Conservation (phyloP, 495 filamentous ascomycete genomes). For the Neurospora sp. region DNA sequence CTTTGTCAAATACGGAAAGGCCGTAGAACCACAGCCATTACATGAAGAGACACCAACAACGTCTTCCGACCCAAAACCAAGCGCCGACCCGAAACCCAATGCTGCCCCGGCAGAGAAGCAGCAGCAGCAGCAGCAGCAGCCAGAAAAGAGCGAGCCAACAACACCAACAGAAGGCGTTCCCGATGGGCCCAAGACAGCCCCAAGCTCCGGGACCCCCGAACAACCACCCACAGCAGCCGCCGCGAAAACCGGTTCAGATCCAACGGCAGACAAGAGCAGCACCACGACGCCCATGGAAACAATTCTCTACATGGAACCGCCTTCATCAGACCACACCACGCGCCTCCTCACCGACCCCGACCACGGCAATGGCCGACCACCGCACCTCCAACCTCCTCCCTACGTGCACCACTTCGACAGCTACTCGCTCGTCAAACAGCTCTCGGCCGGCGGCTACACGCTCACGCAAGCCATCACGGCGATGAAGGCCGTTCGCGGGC, state of each 20-base stretch:
- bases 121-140: conserved; percentile 4
- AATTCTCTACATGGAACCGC: conserved; percentile 50
- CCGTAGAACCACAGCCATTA: conserved; percentile 41
- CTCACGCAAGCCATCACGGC: conserved; percentile 59
- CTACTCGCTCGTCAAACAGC: conserved; percentile 70
- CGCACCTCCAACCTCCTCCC: conserved; percentile 59
- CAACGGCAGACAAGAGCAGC: conserved; percentile 7
- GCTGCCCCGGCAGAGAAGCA: conserved; percentile 11
- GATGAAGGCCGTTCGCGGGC: conserved; percentile 78
- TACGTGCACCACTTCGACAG: conserved; percentile 97
- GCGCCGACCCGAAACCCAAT: conserved; percentile 3
- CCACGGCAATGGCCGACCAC: conserved; percentile 14
- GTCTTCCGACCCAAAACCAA: not conserved
- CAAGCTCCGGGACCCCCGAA: not conserved
- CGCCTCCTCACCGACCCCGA: not conserved
- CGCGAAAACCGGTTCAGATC: not conserved
- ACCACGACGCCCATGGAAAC: conserved; percentile 49
- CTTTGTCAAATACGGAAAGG: conserved; percentile 46
- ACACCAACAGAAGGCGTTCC: not conserved
- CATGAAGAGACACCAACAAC: not conserved
- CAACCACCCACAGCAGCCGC: not conserved
- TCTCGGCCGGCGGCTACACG: conserved; percentile 59
- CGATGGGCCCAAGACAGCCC: not conserved
- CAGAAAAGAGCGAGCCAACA: conserved; percentile 4
- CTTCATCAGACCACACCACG: conserved; percentile 24